Evolutionary conservation across 768 basidiomycete species (phyloP), one percentile per base, ranked within the genome.

Genomic region (Lactarius hatsudake): DNA sequence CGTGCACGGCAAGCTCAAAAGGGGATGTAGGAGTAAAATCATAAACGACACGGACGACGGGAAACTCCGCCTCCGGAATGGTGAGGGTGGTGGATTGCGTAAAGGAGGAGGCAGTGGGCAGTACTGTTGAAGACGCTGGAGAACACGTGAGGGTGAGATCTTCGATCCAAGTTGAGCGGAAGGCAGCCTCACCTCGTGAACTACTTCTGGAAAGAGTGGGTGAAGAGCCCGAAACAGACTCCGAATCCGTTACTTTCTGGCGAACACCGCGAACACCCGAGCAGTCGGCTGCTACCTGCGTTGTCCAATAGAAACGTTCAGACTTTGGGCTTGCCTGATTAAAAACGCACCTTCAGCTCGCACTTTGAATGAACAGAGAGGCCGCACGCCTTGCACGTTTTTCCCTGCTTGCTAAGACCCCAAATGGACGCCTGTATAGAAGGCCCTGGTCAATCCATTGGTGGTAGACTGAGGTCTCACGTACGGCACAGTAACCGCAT

Each of bases 381-480:
- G 1, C 88, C 87, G 74, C 93, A 94, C 15, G 80, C 76, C 74
- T 82, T 88, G 79, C 93, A 94, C 7, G 88, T 91, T 78, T 93
- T 94, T 40, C 93, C 93, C 73, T 91, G 90, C 76, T 92, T 93
- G 74, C 85, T 89, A 54, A 94, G 79, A 10, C 93, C 93, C 92
- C 93, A 94, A 36, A 94, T 93, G 9, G 89, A 90, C 12, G 87
- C 82, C 91, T 93, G 65, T 40, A 34, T 34, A 23, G 51, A 58
- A 59, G 34, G 51, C 54, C n/a, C 57, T 32, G 56, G 43, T 62
- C 17, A 59, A 34, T 34, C 30, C 65, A 38, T 56, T 51, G 38
- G 71, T 3, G 17, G 59, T 20, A 45, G 59, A 48, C 32, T 42
- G 36, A 20, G 23, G 30, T 58, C 58, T 40, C 45, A 48, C 51